These are phyloP conservation scores for Sarocladium oryzae DNA, from an alignment of 2,329 filamentous ascomycete species.

Conservation along the genomic window DNA sequence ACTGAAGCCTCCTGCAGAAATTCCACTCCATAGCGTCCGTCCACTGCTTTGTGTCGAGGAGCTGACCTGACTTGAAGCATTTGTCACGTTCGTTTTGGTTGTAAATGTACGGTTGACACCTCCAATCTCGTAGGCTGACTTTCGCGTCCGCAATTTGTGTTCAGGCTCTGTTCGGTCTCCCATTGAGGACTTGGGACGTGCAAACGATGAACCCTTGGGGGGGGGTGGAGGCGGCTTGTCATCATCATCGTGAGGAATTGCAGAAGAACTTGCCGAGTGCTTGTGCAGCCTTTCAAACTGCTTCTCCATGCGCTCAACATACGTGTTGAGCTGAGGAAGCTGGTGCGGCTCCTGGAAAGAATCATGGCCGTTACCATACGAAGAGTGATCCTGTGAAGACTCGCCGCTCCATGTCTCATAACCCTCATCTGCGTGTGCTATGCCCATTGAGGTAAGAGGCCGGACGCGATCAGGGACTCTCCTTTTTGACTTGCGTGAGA, in stretches of 20 bases:
- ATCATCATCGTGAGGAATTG: slow-evolving; percentile 26
- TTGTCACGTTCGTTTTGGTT: slow-evolving; percentile 79
- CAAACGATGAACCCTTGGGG: slow-evolving; percentile 45
- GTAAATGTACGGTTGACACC: slow-evolving; percentile 75
- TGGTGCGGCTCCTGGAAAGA: slow-evolving; percentile 38
- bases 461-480: slow-evolving; percentile 21
- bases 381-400: slow-evolving; percentile 42
- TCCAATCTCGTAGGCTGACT: slow-evolving; percentile 73
- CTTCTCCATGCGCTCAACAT: slow-evolving; percentile 88
- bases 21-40: slow-evolving; percentile 87
- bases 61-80: slow-evolving; percentile 70
- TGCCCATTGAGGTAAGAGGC: slow-evolving; percentile 69
- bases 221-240: slow-evolving; percentile 57
- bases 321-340: slow-evolving; percentile 71
- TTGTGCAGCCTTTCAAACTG: slow-evolving; percentile 67
- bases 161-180: slow-evolving; percentile 33
- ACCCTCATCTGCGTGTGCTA: slow-evolving; percentile 54
- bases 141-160: slow-evolving; percentile 53
- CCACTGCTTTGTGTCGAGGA: slow-evolving; percentile 72
- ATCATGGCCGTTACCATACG: slow-evolving; percentile 31
- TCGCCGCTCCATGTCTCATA: slow-evolving; percentile 53
- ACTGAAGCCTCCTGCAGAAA: slow-evolving; percentile 84
- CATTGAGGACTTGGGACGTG: slow-evolving; percentile 54
- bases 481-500: slow-evolving; percentile 25
- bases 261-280: slow-evolving; percentile 35